phyloP scores from a whole-genome alignment of 2,329 filamentous ascomycete species.

The Diaporthe helianthi region DNA sequence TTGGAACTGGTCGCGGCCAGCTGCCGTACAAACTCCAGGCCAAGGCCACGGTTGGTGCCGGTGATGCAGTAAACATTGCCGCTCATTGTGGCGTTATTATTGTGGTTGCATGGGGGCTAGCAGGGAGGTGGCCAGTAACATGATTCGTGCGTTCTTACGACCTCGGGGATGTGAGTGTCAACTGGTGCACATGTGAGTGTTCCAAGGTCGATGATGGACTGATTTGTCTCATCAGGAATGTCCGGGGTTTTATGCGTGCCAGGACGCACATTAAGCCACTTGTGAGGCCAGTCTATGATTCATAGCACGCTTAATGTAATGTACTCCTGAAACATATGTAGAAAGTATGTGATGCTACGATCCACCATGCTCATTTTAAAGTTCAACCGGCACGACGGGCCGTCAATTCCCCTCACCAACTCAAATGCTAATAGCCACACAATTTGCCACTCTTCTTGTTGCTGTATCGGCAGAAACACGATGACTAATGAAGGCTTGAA shows the following conservation, averaged over 20 bases:
- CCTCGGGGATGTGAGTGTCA: neutral
- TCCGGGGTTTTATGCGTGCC: neutral
- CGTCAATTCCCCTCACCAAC: neutral
- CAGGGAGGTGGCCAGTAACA: neutral
- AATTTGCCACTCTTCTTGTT: too few relatives aligned
- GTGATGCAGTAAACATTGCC: slow-evolving; percentile 41
- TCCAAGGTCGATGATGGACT: neutral
- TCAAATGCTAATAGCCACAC: too few relatives aligned
- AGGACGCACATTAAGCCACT: neutral
- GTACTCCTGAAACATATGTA: neutral
- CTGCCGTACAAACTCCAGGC: slow-evolving; percentile 44
- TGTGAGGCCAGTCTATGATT: neutral
- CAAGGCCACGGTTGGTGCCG: slow-evolving; percentile 43
- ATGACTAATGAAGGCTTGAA: too few relatives aligned
- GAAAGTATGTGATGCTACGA: neutral
- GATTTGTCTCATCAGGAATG: neutral
- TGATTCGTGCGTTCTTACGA: neutral
- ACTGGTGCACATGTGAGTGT: too few relatives aligned
- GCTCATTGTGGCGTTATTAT: slow-evolving; percentile 38
- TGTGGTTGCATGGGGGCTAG: neutral
- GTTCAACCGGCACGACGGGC: slow-evolving; percentile 1
- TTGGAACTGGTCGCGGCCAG: slow-evolving; percentile 39
- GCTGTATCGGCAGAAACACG: too few relatives aligned
- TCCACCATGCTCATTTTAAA: neutral
- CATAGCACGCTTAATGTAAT: slow-evolving; percentile 3